Conservation (phyloP, 768 basidiomycete species). For the Mrakia hoshinonis region DNA sequence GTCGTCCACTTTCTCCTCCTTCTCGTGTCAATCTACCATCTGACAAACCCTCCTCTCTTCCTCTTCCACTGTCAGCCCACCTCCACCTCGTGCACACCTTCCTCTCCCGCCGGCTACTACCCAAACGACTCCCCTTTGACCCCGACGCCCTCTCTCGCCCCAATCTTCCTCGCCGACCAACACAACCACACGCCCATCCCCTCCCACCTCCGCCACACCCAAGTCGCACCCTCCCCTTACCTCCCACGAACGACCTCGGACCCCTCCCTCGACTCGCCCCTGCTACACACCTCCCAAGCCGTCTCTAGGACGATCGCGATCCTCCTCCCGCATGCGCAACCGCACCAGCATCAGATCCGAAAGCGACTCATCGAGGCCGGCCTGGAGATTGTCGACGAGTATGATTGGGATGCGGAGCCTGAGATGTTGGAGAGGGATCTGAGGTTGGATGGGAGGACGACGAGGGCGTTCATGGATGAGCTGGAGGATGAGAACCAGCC, state of each 20-base stretch:
- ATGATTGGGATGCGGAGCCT: not conserved
- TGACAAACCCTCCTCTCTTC: not conserved
- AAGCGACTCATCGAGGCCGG: not conserved
- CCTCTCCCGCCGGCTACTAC: not conserved
- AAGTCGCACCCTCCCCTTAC: not conserved
- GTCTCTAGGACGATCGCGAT: not conserved
- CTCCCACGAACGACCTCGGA: not conserved
- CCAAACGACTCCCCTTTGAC: too few species aligned
- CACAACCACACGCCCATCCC: not conserved
- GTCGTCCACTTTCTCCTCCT: too few species aligned
- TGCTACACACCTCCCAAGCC: not conserved
- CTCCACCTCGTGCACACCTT: not conserved
- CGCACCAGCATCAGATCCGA: not conserved
- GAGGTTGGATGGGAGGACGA: not conserved
- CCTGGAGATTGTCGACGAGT: not conserved
- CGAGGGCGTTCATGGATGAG: not conserved
- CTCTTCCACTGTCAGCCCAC: too few species aligned
- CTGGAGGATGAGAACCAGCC: not conserved
- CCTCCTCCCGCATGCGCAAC: not conserved
- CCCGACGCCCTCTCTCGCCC: too few species aligned
- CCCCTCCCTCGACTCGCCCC: not conserved
- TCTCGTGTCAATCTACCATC: not conserved
- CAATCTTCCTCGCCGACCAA: not conserved
- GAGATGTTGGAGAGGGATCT: not conserved
- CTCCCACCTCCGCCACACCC: not conserved